Conservation (phyloP, 257 asterid genomes). For the Salvia miltiorrhiza region DNA sequence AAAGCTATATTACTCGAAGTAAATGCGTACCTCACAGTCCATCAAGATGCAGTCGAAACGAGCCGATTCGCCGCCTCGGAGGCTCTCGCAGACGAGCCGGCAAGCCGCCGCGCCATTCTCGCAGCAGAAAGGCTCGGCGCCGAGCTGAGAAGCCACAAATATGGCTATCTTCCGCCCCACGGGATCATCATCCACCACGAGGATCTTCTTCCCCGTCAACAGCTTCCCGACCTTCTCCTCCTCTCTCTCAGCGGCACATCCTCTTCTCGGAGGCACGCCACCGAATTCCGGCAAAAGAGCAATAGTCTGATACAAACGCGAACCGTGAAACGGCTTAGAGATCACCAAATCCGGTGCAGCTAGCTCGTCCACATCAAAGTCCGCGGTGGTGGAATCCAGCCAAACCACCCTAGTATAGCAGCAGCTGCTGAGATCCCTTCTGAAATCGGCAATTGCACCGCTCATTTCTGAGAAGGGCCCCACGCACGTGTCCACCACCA, state of each 20-base stretch:
- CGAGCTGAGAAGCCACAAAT: slow-evolving; percentile 35
- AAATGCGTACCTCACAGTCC: slow-evolving; percentile 66
- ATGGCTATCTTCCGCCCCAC: slow-evolving; percentile 36
- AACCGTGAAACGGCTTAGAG: slow-evolving; percentile 73
- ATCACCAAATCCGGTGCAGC: slow-evolving; percentile 51
- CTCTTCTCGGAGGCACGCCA: slow-evolving; percentile 17
- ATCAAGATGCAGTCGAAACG: slow-evolving; percentile 69
- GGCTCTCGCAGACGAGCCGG: slow-evolving; percentile 31
- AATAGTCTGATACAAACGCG: slow-evolving; percentile 43
- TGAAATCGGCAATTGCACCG: slow-evolving; percentile 51
- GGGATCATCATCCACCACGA: slow-evolving; percentile 60
- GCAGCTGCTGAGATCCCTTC: slow-evolving; percentile 37
- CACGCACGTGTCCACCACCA: slow-evolving; percentile 47
- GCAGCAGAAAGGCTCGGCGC: slow-evolving; percentile 42
- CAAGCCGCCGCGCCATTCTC: slow-evolving; percentile 56
- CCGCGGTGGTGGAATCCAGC: slow-evolving; percentile 38
- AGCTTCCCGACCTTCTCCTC: slow-evolving; percentile 14
- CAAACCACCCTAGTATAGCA: slow-evolving; percentile 52
- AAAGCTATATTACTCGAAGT: no score
- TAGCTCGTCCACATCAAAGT: slow-evolving; percentile 36
- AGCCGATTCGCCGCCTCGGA: slow-evolving; percentile 5
- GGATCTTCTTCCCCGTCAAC: slow-evolving; percentile 48
- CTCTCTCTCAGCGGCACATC: slow-evolving; percentile 6
- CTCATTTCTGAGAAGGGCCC: slow-evolving; percentile 46
- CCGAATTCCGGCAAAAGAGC: slow-evolving; percentile 63